Evolutionary conservation across 129 eudicot genomes (phyloP).

Genomic region (Centrapalus pauciflorus): DNA sequence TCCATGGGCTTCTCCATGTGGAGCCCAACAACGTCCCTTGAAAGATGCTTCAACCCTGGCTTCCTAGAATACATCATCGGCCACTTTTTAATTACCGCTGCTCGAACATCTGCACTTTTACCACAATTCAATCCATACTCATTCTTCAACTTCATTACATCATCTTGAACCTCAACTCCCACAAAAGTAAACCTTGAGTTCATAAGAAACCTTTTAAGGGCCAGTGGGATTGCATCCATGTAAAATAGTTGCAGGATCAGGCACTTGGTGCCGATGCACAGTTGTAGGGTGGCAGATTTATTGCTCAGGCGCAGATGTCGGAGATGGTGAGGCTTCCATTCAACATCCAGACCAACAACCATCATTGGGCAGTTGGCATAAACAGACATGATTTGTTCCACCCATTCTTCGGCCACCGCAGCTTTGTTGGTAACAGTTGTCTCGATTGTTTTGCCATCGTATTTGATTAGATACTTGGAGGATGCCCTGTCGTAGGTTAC

Average conservation of each 20-base stretch:
- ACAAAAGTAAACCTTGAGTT: conserved; percentile 28
- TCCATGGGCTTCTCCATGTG: conserved; percentile 33
- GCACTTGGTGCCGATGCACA: conserved; percentile 36
- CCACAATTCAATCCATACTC: conserved; percentile 39
- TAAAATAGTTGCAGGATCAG: conserved; percentile 36
- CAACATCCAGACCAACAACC: conserved; percentile 36
- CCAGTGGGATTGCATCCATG: conserved; percentile 33
- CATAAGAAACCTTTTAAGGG: conserved; percentile 24
- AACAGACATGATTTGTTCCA: not conserved
- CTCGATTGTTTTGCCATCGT: conserved; percentile 14
- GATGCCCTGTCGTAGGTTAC: not conserved
- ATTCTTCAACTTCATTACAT: conserved; percentile 25
- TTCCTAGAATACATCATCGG: conserved; percentile 22
- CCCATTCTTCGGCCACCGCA: conserved; percentile 11
- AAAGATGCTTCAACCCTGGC: conserved; percentile 44
- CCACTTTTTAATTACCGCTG: conserved; percentile 22
- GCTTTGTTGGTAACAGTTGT: conserved; percentile 27
- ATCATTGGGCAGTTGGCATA: not conserved
- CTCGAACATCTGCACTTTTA: conserved; percentile 25
- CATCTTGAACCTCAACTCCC: conserved; percentile 39
- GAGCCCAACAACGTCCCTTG: conserved; percentile 32
- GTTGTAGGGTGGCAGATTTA: conserved; percentile 36
- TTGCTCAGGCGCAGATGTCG: conserved; percentile 6
- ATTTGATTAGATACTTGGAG: conserved; percentile 3
- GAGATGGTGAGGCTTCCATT: conserved; percentile 28